A percentile compares a stretch with the other conserved stretches of the same genome.
Evolutionary conservation across 345 rosid species (phyloP).

Genomic region (Cardamine occulta): DNA sequence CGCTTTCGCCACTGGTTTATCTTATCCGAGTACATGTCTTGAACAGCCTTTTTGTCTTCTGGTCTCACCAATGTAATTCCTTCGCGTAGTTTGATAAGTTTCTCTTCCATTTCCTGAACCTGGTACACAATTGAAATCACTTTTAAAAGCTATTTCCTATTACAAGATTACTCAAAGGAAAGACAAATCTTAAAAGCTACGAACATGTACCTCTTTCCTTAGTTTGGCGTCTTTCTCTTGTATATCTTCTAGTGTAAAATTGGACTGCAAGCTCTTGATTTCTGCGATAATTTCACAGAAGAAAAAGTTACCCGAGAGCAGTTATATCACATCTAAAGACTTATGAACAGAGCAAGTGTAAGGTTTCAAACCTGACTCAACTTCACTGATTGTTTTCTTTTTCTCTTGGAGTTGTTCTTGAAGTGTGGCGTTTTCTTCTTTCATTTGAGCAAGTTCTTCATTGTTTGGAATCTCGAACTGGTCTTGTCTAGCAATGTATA

Average conservation of each 20-base stretch:
- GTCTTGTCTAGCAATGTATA: slow-evolving; percentile 89
- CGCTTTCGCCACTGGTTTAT: slow-evolving; percentile 86
- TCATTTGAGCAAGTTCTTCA: slow-evolving; percentile 82
- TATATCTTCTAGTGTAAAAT: slow-evolving; percentile 78
- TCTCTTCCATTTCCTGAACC: slow-evolving; percentile 80
- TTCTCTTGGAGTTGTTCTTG: slow-evolving; percentile 68
- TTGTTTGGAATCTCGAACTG: slow-evolving; percentile 83
- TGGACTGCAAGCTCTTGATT: slow-evolving; percentile 69
- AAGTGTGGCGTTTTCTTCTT: slow-evolving; percentile 67
- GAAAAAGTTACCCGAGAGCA: neutral
- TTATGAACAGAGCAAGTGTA: neutral
- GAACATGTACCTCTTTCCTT: slow-evolving; percentile 60
- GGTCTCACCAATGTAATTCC: slow-evolving; percentile 83
- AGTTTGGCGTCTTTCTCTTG: slow-evolving; percentile 61
- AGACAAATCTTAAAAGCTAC: neutral
- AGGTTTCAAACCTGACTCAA: slow-evolving; percentile 65
- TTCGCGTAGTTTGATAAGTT: slow-evolving; percentile 63
- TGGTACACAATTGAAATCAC: slow-evolving; percentile 38
- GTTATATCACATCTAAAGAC: slow-evolving; percentile 1
- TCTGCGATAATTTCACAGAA: slow-evolving; percentile 52
- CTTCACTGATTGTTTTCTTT: slow-evolving; percentile 59
- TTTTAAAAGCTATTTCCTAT: neutral
- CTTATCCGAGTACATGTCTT: slow-evolving; percentile 62
- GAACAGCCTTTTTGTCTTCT: slow-evolving; percentile 73
- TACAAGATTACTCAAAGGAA: slow-evolving; percentile 1